A percentile compares a stretch with the other conserved stretches of the same genome.
Conservation (phyloP, 2,329 filamentous ascomycete genomes). For the Epichloe coenophiala region DNA sequence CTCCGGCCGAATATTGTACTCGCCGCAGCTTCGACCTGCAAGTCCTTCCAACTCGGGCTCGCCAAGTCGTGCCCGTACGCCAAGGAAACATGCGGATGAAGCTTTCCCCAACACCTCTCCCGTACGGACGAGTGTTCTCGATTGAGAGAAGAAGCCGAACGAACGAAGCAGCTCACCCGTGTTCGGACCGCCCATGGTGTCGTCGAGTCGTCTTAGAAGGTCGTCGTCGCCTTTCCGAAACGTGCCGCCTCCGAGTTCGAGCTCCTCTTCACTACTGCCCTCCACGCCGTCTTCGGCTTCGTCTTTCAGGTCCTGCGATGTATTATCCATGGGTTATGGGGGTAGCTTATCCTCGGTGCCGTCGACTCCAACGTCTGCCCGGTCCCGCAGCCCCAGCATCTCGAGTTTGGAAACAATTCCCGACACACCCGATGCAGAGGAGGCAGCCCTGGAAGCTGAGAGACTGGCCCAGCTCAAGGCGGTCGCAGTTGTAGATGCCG, state of each 20-base stretch:
- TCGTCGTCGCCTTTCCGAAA: slow-evolving; percentile 45
- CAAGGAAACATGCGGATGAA: slow-evolving; percentile 46
- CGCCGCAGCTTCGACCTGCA: slow-evolving; percentile 37
- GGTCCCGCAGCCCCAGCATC: slow-evolving; percentile 88
- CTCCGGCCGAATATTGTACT: slow-evolving; percentile 42
- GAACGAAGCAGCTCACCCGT: slow-evolving; percentile 41
- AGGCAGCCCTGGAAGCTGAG: slow-evolving; percentile 67
- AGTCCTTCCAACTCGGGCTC: slow-evolving; percentile 36
- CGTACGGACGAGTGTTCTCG: slow-evolving; percentile 40
- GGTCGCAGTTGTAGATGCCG: slow-evolving; percentile 52
- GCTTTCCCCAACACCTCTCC: slow-evolving; percentile 43
- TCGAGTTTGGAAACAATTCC: slow-evolving; percentile 93
- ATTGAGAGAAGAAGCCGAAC: slow-evolving; percentile 31
- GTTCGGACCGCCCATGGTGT: slow-evolving; percentile 20
- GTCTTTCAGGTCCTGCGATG: slow-evolving; percentile 35
- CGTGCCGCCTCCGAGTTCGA: slow-evolving; percentile 25
- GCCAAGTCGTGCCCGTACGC: slow-evolving; percentile 36
- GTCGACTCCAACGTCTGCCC: slow-evolving; percentile 78
- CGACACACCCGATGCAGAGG: slow-evolving; percentile 81
- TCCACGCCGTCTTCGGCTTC: slow-evolving; percentile 39
- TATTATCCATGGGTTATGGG: slow-evolving; percentile 31
- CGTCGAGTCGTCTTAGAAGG: slow-evolving; percentile 28
- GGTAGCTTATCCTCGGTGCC: slow-evolving; percentile 48
- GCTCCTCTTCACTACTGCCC: slow-evolving; percentile 19
- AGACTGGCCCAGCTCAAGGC: slow-evolving; percentile 61